Evolutionary conservation across 2,329 filamentous ascomycete genomes (phyloP), one percentile per base, ranked within the genome.

Genomic region (Alternaria ethzedia): DNA sequence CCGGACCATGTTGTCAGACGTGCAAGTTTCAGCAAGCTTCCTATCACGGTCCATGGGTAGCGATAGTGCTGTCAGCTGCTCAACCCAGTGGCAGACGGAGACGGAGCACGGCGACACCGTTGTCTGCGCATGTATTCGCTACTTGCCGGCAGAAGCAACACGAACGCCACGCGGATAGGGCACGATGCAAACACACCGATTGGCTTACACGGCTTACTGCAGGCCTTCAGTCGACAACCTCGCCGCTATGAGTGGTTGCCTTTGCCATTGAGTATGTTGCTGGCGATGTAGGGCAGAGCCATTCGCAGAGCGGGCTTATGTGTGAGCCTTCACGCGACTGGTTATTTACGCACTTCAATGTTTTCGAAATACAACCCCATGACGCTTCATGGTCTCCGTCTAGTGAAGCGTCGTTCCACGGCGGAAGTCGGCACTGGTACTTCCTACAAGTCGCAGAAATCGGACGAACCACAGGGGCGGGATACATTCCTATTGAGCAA

Each of bases 341-440:
- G 6, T 2, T 1, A n/a, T 12, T 8, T 20, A n/a, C 11, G 8
- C 3, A 15, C 20, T 21, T 5, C 49, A 21, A 0, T 1, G 0
- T 17, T 15, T 8, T 21, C 30, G 30, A 36, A 7, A 5, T 25
- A 25, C 30, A 15, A 17, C 0, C 20, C 8, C 20, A 7, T n/a
- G 49, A 15, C 5, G 20, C 28, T 17, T 13, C 20, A 9, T 15
- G 9, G 7, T 36, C 28, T 36, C 32, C 13, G 17, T 7, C 21
- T 25, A 32, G 30, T 25, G 13, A 52, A 21, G 21, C 49, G 5
- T 52, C 30, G 21, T 52, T n/a, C 12, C 8, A 20, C 20, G 11
- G 21, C 30, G 30, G 28, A n/a, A 36, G 49, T 9, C 49, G 28
- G 30, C 49, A 52, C 49, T 21, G 9, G 3, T 11, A 9, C 13